Conservation (phyloP, 1,139 yeast genomes). For the Hansenula lynferdii region DNA sequence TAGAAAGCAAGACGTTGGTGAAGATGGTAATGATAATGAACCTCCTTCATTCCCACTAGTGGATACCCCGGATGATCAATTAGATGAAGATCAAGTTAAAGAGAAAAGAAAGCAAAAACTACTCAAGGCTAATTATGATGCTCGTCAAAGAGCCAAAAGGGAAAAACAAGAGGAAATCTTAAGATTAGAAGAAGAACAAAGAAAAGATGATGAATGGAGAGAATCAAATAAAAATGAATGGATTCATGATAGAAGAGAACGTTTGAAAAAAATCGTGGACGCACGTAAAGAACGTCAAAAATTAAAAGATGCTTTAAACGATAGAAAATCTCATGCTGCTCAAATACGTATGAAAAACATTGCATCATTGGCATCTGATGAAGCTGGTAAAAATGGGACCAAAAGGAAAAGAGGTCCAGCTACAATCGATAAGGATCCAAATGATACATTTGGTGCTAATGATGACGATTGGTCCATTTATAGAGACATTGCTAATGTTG, state of each 20-base stretch:
- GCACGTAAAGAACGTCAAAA: constrained; percentile 64
- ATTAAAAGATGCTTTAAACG: constrained; percentile 73
- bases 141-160: constrained; percentile 76
- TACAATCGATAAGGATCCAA: constrained; percentile 85
- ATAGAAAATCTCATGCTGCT: constrained; percentile 87
- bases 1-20: constrained; percentile 58
- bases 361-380: constrained; percentile 83
- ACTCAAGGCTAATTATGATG: constrained; percentile 83
- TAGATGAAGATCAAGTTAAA: constrained; percentile 73
- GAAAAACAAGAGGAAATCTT: constrained; percentile 63
- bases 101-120: constrained; percentile 84
- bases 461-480: constrained; percentile 96
- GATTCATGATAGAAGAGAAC: constrained; percentile 65
- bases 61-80: constrained; percentile 78
- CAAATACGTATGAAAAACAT: constrained; percentile 91
- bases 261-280: constrained; percentile 52
- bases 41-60: constrained; percentile 75
- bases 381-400: constrained; percentile 28
- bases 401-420: constrained; percentile 52
- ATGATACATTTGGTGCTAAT: constrained; percentile 92
- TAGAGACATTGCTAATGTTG: constrained; percentile 72
- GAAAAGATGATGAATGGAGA: constrained; percentile 76
- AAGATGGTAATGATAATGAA: constrained; percentile 38
- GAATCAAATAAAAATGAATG: constrained; percentile 70
- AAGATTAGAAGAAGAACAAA: constrained; percentile 47